Percentiles rank a stretch among this genome's conserved stretches.
Conservation (phyloP, 139 green algal species). For the Astrephomene gubernaculifera region DNA sequence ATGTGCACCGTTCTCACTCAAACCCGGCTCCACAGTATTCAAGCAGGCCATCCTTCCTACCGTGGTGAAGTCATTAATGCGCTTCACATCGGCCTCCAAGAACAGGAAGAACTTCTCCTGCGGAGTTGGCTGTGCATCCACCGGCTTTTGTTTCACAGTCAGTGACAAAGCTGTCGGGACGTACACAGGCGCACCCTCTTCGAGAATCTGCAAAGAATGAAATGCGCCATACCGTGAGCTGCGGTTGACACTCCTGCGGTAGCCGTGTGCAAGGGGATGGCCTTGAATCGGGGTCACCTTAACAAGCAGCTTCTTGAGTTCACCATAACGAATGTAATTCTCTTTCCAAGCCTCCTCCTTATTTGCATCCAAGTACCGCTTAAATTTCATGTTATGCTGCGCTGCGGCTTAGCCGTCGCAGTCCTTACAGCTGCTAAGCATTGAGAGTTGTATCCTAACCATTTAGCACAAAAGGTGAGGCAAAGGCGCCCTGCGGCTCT, state of each 20-base stretch:
- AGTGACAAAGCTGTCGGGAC: slow-evolving; percentile 29
- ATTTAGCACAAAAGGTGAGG: too few relatives aligned
- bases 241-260: not conserved
- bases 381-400: slow-evolving; percentile 25
- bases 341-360: slow-evolving; percentile 16
- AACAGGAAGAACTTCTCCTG: slow-evolving; percentile 47
- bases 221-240: not conserved
- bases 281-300: not conserved
- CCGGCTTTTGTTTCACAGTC: not conserved
- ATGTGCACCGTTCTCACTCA: too few relatives aligned
- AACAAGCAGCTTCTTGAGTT: slow-evolving; percentile 29
- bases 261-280: not conserved
- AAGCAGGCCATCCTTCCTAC: too few relatives aligned
- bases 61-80: slow-evolving; percentile 42
- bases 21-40: too few relatives aligned
- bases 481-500: too few relatives aligned
- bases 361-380: slow-evolving; percentile 19
- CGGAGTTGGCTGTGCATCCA: not conserved
- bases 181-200: slow-evolving; percentile 22
- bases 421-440: too few relatives aligned
- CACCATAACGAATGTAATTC: slow-evolving; percentile 22
- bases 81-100: slow-evolving; percentile 40
- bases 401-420: too few relatives aligned
- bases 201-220: slow-evolving; percentile 12
- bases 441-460: too few relatives aligned